phyloP scores from a whole-genome alignment of 495 filamentous ascomycete species.

The Tetracladium setigerum region DNA sequence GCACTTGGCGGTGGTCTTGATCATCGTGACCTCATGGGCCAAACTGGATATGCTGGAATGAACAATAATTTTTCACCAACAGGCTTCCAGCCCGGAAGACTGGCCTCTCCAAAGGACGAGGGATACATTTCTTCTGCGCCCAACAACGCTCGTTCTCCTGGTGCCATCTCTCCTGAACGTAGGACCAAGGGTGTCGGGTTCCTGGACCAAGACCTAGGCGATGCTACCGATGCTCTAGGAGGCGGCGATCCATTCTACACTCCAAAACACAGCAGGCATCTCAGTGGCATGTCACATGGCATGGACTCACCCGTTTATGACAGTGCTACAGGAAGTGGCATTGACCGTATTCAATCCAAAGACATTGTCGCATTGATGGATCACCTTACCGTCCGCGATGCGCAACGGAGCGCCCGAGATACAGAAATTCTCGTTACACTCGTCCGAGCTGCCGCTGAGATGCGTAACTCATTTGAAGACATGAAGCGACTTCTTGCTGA shows the following conservation, averaged over 20 bases:
- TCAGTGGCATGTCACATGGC: constrained; percentile 87
- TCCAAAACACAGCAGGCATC: constrained; percentile 55
- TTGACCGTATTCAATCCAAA: constrained; percentile 91
- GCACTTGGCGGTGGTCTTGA: constrained; percentile 41
- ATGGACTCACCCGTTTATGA: constrained; percentile 88
- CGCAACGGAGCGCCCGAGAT: constrained; percentile 91
- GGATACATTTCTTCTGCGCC: constrained; percentile 84
- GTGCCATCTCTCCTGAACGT: constrained; percentile 50
- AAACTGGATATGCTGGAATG: constrained; percentile 25
- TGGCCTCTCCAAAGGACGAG: constrained; percentile 62
- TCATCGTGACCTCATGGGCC: constrained; percentile 38
- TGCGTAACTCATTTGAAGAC: constrained; percentile 94
- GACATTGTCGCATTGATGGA: constrained; percentile 98
- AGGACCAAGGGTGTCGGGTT: constrained; percentile 53
- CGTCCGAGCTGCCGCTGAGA: constrained; percentile 89
- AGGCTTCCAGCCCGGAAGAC: constrained; percentile 26
- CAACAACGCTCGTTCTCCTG: constrained; percentile 53
- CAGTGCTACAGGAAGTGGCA: constrained; percentile 77
- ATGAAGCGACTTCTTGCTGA: constrained; percentile 88
- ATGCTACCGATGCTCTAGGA: constrained; percentile 51
- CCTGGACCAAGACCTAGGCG: constrained; percentile 42
- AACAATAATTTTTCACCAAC: constrained; percentile 27
- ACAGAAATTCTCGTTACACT: constrained; percentile 95
- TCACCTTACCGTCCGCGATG: constrained; percentile 94
- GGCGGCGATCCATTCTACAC: constrained; percentile 50